Percentiles rank a stretch among this genome's conserved stretches.
phyloP scores from a whole-genome alignment of 192 early-diverging fungal genomes.

The Lobosporangium transversale region DNA sequence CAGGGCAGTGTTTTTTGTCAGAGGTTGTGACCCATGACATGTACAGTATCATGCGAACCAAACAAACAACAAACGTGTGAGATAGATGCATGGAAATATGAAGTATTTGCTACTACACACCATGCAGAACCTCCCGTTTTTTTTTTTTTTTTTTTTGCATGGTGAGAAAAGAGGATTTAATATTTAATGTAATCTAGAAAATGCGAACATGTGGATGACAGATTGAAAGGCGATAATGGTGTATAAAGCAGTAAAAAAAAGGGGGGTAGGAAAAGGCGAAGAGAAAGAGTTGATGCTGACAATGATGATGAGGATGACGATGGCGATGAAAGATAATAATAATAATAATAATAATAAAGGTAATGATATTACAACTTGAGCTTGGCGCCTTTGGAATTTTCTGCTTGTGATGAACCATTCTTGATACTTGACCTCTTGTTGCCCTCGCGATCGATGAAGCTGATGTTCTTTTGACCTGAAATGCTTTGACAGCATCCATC shows the following conservation, averaged over 20 bases:
- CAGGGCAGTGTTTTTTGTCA: too few relatives aligned
- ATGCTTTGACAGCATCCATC: slow-evolving; percentile 48
- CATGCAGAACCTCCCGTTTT: too few relatives aligned
- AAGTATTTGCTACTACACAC: neutral
- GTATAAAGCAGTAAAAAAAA: too few relatives aligned
- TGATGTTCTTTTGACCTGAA: slow-evolving; percentile 51
- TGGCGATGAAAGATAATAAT: neutral
- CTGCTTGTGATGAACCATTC: slow-evolving; percentile 10
- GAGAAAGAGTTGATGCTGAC: neutral
- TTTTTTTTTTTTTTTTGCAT: slow-evolving; percentile 7
- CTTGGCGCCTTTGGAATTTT: slow-evolving; percentile 36
- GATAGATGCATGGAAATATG: neutral
- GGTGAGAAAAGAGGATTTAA: slow-evolving; percentile 11
- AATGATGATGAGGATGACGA: neutral
- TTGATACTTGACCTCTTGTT: slow-evolving; percentile 54
- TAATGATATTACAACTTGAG: slow-evolving; percentile 40
- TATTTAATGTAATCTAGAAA: too few relatives aligned
- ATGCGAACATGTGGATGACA: slow-evolving; percentile 3
- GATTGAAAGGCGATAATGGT: too few relatives aligned
- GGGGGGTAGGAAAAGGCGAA: neutral
- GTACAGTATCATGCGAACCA: too few relatives aligned
- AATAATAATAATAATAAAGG: neutral
- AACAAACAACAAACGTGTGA: too few relatives aligned
- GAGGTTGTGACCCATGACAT: too few relatives aligned
- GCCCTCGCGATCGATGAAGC: slow-evolving; percentile 54